Percentiles rank a stretch among this genome's conserved stretches.
Conservation (phyloP, 768 basidiomycete species). For the Cystofilobasidium bisporidii region DNA sequence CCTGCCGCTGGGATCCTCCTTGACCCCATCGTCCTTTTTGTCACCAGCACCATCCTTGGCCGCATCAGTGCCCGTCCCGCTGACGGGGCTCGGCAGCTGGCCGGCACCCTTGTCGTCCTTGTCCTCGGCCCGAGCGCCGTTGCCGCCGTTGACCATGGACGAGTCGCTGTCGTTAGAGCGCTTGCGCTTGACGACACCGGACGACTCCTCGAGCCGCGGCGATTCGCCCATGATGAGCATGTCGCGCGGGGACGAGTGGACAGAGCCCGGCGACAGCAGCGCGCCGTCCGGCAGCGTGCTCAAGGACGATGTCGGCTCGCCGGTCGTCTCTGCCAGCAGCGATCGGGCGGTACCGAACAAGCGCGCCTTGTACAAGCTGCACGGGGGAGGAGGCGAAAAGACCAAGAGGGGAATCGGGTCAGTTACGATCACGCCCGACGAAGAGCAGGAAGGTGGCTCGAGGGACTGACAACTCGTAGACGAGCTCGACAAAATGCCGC, state of each 20-base stretch:
- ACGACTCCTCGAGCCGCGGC: neutral
- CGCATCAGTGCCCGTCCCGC: neutral
- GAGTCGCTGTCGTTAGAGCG: neutral
- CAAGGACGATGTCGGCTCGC: neutral
- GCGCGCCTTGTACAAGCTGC: neutral
- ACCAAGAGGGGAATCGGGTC: too few species aligned
- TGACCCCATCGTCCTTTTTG: constrained; percentile 7
- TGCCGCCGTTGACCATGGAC: neutral
- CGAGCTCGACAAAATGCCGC: constrained; percentile 1
- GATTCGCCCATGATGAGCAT: constrained; percentile 7
- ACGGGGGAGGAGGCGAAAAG: neutral
- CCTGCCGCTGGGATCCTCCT: neutral
- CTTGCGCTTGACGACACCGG: neutral
- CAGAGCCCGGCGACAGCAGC: neutral
- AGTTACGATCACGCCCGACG: too few species aligned
- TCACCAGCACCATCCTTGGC: constrained; percentile 1
- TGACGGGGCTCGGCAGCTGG: constrained; percentile 21
- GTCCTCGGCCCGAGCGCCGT: neutral
- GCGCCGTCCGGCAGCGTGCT: neutral
- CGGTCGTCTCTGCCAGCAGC: neutral
- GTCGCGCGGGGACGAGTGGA: constrained; percentile 4
- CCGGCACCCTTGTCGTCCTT: neutral
- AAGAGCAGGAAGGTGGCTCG: too few species aligned
- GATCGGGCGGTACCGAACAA: neutral
- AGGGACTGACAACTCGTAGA: constrained; percentile 1